These are phyloP conservation scores for Trichosporon coremiiforme DNA, from an alignment of 1,284 basidiomycete genomes.

Conservation along the genomic window DNA sequence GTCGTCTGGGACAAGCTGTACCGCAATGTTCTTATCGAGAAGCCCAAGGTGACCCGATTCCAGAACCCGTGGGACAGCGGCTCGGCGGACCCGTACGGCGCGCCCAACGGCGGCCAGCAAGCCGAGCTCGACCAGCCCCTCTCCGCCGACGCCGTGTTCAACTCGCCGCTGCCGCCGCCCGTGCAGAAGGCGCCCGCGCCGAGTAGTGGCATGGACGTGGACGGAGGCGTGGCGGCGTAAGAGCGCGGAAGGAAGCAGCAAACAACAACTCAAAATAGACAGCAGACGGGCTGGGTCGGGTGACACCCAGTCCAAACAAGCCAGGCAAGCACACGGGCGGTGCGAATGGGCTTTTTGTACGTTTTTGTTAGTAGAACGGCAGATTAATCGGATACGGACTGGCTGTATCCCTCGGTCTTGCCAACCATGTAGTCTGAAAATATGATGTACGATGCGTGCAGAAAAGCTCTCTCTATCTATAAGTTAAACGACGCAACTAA, in stretches of 20 bases:
- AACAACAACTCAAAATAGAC: not conserved
- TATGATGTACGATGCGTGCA: slow-evolving; percentile 18
- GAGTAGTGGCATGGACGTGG: slow-evolving; percentile 44
- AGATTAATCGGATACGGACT: slow-evolving; percentile 12
- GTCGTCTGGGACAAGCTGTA: slow-evolving; percentile 78
- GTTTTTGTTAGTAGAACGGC: slow-evolving; percentile 16
- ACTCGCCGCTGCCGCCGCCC: slow-evolving; percentile 49
- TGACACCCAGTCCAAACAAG: not conserved
- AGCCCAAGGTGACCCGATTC: slow-evolving; percentile 86
- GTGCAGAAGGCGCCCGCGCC: slow-evolving; percentile 40
- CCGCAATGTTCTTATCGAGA: slow-evolving; percentile 81
- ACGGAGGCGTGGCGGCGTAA: slow-evolving; percentile 32
- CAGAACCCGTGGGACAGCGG: slow-evolving; percentile 53
- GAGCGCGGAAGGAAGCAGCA: not conserved
- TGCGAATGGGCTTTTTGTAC: slow-evolving; percentile 10
- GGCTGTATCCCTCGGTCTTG: not conserved
- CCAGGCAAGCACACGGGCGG: not conserved
- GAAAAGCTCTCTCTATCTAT: not conserved
- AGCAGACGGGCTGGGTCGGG: not conserved
- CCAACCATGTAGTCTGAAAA: slow-evolving; percentile 18
- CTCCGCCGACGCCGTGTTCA: slow-evolving; percentile 25
- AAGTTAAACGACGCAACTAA: slow-evolving; percentile 21
- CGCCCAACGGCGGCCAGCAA: slow-evolving; percentile 8
- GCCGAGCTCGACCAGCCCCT: slow-evolving; percentile 26
- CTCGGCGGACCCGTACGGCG: slow-evolving; percentile 17